Conservation (phyloP, 495 filamentous ascomycete species). For the Xylaria palmicola region DNA sequence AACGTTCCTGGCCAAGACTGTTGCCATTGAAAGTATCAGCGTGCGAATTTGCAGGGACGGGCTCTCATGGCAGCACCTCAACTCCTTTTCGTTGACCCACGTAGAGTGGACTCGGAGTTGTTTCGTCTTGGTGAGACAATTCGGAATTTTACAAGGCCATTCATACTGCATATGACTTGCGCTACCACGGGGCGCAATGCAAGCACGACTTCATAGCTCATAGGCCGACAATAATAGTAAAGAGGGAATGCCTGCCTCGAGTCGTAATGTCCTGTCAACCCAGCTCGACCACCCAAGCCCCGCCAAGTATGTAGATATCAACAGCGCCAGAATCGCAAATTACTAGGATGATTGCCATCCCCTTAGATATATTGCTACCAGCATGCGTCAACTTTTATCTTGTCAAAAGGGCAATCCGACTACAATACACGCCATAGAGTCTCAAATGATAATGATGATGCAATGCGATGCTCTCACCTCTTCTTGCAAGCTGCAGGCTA, state of each 20-base stretch:
- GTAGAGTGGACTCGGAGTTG: too few relatives aligned
- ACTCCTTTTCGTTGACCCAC: background rate
- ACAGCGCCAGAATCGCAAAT: background rate
- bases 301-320: background rate
- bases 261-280: too few relatives aligned
- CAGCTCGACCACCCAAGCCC: too few relatives aligned
- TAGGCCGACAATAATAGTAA: too few relatives aligned
- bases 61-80: background rate
- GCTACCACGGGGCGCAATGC: too few relatives aligned
- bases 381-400: background rate
- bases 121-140: too few relatives aligned
- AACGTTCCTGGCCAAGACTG: background rate
- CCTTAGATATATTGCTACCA: background rate
- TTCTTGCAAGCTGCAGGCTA: background rate
- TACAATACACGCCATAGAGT: conserved; percentile 5
- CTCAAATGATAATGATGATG: background rate
- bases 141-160: too few relatives aligned
- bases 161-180: too few relatives aligned
- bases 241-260: too few relatives aligned
- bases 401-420: conserved; percentile 1
- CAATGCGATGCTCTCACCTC: background rate
- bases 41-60: background rate
- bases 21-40: background rate
- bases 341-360: background rate
- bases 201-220: too few relatives aligned